These are phyloP conservation scores for Suhomyces taliae DNA, from an alignment of 1,139 yeast species.

Conservation along the genomic window DNA sequence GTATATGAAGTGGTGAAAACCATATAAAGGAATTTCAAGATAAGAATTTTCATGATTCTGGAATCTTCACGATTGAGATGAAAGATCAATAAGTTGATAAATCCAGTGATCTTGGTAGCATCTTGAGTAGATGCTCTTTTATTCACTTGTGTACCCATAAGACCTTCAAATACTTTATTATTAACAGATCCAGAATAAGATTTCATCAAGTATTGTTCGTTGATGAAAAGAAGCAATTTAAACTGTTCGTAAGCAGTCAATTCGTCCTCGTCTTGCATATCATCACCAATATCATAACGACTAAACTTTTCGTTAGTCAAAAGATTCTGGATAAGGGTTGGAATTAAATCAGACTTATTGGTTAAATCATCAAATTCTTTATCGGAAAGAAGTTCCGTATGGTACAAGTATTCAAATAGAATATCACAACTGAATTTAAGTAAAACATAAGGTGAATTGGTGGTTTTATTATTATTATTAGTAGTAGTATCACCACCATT, in stretches of 20 bases:
- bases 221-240: constrained; percentile 69
- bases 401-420: constrained; percentile 44
- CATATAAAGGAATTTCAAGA: constrained; percentile 73
- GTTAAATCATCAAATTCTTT: constrained; percentile 35
- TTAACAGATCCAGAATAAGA: constrained; percentile 36
- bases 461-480: constrained; percentile 3
- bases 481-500: constrained; percentile 12
- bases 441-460: constrained; percentile 30
- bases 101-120: constrained; percentile 32
- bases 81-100: constrained; percentile 41
- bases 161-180: constrained; percentile 51
- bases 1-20: constrained; percentile 69
- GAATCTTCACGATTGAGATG: constrained; percentile 80
- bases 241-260: constrained; percentile 69
- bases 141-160: constrained; percentile 22
- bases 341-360: constrained; percentile 27
- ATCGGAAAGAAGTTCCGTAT: constrained; percentile 35
- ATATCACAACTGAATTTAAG: constrained; percentile 45
- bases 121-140: constrained; percentile 14
- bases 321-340: constrained; percentile 50
- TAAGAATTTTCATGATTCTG: constrained; percentile 69
- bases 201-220: constrained; percentile 82
- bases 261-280: constrained; percentile 59
- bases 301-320: constrained; percentile 50
- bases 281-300: constrained; percentile 37